A percentile compares a stretch with the other conserved stretches of the same genome.
Conservation (phyloP, 75 land plant species). For the Isoetes taiwanensis region DNA sequence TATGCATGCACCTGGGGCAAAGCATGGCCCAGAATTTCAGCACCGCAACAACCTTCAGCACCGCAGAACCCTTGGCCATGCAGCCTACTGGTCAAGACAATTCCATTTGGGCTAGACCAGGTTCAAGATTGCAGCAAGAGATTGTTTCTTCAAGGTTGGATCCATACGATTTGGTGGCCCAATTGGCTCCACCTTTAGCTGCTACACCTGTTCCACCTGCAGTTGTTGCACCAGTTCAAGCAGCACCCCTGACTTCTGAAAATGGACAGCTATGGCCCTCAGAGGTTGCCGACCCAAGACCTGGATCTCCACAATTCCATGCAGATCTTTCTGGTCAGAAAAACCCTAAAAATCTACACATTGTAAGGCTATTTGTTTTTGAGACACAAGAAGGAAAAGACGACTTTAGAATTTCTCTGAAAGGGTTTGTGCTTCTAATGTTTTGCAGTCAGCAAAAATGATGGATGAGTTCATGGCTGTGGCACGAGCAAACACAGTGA, state of each 20-base stretch:
- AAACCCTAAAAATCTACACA: conserved; percentile 54
- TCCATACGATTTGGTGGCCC: too few relatives aligned
- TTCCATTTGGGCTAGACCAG: too few relatives aligned
- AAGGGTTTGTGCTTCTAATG: not conserved
- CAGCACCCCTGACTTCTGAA: conserved; percentile 21
- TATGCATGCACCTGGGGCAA: too few relatives aligned
- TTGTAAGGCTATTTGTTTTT: conserved; percentile 35
- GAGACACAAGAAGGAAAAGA: not conserved
- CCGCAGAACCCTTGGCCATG: too few relatives aligned
- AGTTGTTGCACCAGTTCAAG: conserved; percentile 61
- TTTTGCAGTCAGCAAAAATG: conserved; percentile 58
- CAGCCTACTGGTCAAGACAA: too few relatives aligned
- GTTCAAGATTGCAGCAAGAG: too few relatives aligned
- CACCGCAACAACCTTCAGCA: conserved; percentile 9
- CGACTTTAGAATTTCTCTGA: not conserved
- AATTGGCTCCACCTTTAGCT: conserved; percentile 21
- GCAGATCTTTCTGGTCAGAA: conserved; percentile 36
- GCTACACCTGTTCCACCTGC: conserved; percentile 76
- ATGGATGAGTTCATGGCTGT: conserved; percentile 86
- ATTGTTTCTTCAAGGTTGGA: too few relatives aligned
- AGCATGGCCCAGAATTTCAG: conserved; percentile 18
- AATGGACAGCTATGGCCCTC: conserved; percentile 24
- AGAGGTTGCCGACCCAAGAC: conserved; percentile 35
- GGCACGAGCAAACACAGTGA: conserved; percentile 53
- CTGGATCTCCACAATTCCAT: conserved; percentile 22